Base-by-base conservation (phyloP, 148 eudicot genomes). In the Nepenthes mirabilis region DNA sequence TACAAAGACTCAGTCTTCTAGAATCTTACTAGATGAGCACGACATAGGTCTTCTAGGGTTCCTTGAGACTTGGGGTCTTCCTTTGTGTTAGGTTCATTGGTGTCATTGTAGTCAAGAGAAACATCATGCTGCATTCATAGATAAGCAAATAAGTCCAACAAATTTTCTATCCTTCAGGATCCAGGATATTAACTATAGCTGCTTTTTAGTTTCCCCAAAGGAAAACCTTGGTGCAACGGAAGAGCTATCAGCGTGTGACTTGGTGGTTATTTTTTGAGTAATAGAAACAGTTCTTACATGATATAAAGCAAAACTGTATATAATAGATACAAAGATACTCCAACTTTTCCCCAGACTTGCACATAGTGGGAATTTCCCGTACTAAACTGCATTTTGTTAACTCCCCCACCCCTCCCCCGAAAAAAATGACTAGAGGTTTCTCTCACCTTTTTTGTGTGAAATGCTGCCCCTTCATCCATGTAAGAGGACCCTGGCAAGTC, bases 21-120 rank as follows among this genome's bases (percentile, higher is more conserved):
- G 5, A 55, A 58, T 65, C 81, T 66, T 70, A 93, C 98, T 65
- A 88, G 79, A 79, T 88, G 98, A 59, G 95, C 78, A 33, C 82
- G 86, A 61, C 98, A 93, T 61, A 93, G 95, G 71, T 93, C 96
- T 82, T 93, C 98, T 58, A 93, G 85, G 71, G 67, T 88, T 65
- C 79, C 74, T 63, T 88, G 82, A 71, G 80, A 71, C 68, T 55
- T 61, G 62, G 79, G 79, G 56, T 79, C 90, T 70, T 82, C 80
- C 8, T 61, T 56, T 43, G 57, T 70, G 62, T 61, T 63, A 64
- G 72, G 32, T 52, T 70, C 70, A 57, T 70, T 62, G 60, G 34
- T 63, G 56, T 74, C 70, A 70, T 72, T 73, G 47, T 68, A 65
- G 63, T 59, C 64, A 72, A 37, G 74, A 58, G 62, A 75, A 69